Conservation (phyloP, 805 yeast genomes). For the Jamesozyma jinghongensis region DNA sequence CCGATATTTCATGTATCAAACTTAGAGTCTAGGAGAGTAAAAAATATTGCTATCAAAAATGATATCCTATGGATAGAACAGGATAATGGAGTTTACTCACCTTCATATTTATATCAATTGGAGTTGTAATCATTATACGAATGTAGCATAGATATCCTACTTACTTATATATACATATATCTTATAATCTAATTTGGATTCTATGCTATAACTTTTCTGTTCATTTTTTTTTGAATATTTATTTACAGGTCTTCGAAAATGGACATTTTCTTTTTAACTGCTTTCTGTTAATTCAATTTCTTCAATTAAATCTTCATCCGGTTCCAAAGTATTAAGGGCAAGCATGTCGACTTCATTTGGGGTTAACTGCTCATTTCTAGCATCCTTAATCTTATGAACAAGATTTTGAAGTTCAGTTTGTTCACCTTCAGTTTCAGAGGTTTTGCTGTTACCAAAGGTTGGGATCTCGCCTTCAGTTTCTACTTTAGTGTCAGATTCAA, state of each 20-base stretch:
- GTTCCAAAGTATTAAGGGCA: no score
- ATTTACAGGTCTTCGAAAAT: not conserved
- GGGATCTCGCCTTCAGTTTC: no score
- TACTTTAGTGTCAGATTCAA: not conserved
- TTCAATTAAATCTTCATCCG: constrained; percentile 4
- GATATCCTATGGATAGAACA: constrained; percentile 52
- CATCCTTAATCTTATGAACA: no score
- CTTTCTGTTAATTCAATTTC: constrained; percentile 10
- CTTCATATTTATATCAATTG: constrained; percentile 14
- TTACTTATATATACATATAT: no score
- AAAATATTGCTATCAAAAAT: constrained; percentile 41
- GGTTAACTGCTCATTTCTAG: no score
- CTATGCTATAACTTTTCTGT: not conserved
- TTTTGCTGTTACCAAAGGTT: no score
- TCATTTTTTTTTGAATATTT: not conserved
- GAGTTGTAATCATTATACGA: not conserved
- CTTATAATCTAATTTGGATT: not conserved
- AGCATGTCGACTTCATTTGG: no score
- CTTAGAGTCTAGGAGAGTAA: not conserved
- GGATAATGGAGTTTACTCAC: constrained; percentile 13
- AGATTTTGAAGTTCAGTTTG: no score
- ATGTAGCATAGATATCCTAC: not conserved
- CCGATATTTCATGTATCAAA: constrained; percentile 17
- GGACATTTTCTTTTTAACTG: not conserved
- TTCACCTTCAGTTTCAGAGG: no score